Conservation (phyloP, 2,329 filamentous ascomycete species). For the Mycosphaerella sp. region DNA sequence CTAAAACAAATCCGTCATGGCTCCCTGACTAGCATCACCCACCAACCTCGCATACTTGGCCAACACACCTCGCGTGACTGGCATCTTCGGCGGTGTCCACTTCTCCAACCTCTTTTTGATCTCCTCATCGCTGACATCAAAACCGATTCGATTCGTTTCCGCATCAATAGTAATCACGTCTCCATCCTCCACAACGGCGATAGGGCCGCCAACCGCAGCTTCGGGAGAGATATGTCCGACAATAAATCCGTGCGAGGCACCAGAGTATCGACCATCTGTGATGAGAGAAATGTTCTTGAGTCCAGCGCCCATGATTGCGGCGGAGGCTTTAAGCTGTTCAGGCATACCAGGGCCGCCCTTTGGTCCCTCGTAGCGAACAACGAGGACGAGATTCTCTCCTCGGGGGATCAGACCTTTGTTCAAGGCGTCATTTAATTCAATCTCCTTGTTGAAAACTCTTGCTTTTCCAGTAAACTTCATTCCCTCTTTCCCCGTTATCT, state of each 20-base stretch:
- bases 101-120: constrained; percentile 55
- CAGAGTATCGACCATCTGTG: constrained; percentile 84
- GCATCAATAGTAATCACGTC: constrained; percentile 85
- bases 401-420: constrained; percentile 63
- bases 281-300: constrained; percentile 83
- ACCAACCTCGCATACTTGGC: constrained; percentile 88
- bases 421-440: constrained; percentile 68
- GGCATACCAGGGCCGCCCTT: constrained; percentile 95
- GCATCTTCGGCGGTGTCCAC: constrained; percentile 66
- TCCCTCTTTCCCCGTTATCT: constrained; percentile 95
- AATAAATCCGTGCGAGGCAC: constrained; percentile 86
- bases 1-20: constrained; percentile 70
- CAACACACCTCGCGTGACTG: constrained; percentile 73
- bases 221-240: constrained; percentile 91
- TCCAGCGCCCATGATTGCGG: constrained; percentile 87
- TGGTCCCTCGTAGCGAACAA: constrained; percentile 90
- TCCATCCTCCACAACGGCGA: constrained; percentile 73
- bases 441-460: constrained; percentile 80
- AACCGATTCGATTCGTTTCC: constrained; percentile 63
- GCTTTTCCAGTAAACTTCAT: constrained; percentile 73
- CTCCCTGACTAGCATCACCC: constrained; percentile 84
- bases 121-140: constrained; percentile 68
- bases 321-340: constrained; percentile 81
- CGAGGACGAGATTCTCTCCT: constrained; percentile 76
- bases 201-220: constrained; percentile 80